These are phyloP conservation scores for Sporormia fimetaria DNA, from an alignment of 495 filamentous ascomycete genomes.

Conservation along the genomic window DNA sequence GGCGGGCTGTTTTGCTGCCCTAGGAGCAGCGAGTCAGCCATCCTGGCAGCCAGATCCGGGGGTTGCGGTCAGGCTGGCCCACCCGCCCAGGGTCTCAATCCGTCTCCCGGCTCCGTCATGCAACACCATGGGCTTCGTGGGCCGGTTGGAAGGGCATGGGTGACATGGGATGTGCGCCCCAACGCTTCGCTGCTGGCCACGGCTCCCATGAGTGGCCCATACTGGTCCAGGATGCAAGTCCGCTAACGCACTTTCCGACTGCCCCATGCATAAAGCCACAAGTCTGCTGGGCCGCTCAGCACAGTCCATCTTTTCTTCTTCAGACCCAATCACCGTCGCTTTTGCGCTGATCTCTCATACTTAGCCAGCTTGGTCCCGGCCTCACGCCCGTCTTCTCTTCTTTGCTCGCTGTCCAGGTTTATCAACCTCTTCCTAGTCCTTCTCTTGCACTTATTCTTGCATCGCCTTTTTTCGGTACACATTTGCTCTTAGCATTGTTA, in stretches of 20 bases:
- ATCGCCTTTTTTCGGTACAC: constrained; percentile 24
- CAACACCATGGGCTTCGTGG: too few relatives aligned
- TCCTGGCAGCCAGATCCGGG: constrained; percentile 25
- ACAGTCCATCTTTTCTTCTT: constrained; percentile 29
- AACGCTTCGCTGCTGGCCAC: too few relatives aligned
- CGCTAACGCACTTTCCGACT: too few relatives aligned
- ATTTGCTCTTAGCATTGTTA: constrained; percentile 19
- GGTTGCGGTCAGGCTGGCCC: too few relatives aligned
- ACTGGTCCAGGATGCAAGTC: too few relatives aligned
- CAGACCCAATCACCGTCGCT: constrained; percentile 28
- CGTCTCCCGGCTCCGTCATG: too few relatives aligned
- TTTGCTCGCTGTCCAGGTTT: constrained; percentile 18
- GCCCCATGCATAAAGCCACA: constrained; percentile 17
- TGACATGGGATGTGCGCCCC: too few relatives aligned
- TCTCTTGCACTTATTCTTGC: constrained; percentile 23
- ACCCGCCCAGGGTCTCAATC: too few relatives aligned
- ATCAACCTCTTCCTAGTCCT: constrained; percentile 28
- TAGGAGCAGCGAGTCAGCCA: constrained; percentile 15
- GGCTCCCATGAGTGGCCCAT: too few relatives aligned
- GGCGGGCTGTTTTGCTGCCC: constrained; percentile 28
- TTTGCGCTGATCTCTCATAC: constrained; percentile 28
- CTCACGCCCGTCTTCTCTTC: constrained; percentile 28
- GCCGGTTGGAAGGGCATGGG: too few relatives aligned
- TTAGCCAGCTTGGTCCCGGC: constrained; percentile 27
- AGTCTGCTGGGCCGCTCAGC: constrained; percentile 19